Percentiles rank a stretch among this genome's conserved stretches.
These are phyloP conservation scores for Suillus subluteus DNA, from an alignment of 768 basidiomycete genomes.

Conservation along the genomic window DNA sequence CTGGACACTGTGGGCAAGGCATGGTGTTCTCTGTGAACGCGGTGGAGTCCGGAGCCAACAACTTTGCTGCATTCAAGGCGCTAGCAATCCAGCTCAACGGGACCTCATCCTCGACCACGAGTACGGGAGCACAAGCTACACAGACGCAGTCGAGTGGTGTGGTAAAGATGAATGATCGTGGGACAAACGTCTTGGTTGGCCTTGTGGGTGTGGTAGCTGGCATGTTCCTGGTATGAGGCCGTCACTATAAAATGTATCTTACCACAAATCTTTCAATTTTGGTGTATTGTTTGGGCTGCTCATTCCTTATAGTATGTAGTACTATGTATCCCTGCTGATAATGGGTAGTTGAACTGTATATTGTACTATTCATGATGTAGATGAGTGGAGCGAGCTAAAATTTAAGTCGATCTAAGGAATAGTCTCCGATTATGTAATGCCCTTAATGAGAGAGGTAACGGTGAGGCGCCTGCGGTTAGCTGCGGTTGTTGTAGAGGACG, in stretches of 20 bases:
- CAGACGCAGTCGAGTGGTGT: conserved; percentile 21
- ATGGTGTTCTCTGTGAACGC: conserved; percentile 68
- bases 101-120: conserved; percentile 13
- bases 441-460: neutral
- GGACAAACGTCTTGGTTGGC: conserved; percentile 31
- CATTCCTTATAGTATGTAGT: neutral
- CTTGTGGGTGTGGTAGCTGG: conserved; percentile 26
- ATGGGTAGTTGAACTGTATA: neutral
- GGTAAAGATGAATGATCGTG: conserved; percentile 18
- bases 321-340: neutral
- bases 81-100: conserved; percentile 49
- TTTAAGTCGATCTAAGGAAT: neutral
- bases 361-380: neutral
- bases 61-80: conserved; percentile 54
- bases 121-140: conserved; percentile 22
- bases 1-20: conserved; percentile 54
- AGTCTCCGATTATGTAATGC: neutral
- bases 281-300: neutral
- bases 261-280: neutral
- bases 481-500: conserved; percentile 3
- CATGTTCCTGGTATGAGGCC: conserved; percentile 21
- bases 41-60: conserved; percentile 50
- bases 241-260: neutral
- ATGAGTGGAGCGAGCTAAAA: neutral
- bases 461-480: neutral